Conservation (phyloP, 768 basidiomycete genomes). For the Steccherinum ochraceum region DNA sequence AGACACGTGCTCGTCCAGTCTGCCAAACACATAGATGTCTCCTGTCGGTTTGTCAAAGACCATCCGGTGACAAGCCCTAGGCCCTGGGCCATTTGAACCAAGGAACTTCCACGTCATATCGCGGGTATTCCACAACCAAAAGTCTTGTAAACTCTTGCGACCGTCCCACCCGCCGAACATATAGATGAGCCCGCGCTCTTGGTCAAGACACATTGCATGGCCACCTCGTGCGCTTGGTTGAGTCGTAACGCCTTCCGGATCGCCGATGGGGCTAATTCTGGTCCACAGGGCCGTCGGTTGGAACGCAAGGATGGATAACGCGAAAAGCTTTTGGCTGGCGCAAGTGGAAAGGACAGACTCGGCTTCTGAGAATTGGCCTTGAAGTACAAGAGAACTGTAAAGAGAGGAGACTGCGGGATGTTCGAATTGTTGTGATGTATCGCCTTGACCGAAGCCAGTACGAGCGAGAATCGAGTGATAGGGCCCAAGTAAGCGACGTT, state of each 20-base stretch:
- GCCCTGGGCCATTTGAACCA: conserved; percentile 43
- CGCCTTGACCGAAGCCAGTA: conserved; percentile 29
- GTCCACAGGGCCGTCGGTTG: conserved; percentile 60
- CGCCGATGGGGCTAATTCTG: conserved; percentile 55
- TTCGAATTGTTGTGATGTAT: conserved; percentile 37
- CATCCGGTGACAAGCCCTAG: conserved; percentile 79
- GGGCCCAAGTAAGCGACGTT: conserved; percentile 63
- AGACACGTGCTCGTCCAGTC: conserved; percentile 52
- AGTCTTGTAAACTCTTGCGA: conserved; percentile 64
- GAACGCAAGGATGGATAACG: conserved; percentile 47
- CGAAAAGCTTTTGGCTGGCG: conserved; percentile 54
- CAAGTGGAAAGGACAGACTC: conserved; percentile 47
- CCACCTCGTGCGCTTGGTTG: conserved; percentile 65
- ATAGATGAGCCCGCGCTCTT: conserved; percentile 55
- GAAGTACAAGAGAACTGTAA: conserved; percentile 56
- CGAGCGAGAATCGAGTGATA: conserved; percentile 53
- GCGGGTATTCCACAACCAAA: conserved; percentile 66
- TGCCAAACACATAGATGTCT: conserved; percentile 66
- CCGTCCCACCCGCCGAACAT: conserved; percentile 81
- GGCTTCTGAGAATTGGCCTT: conserved; percentile 55
- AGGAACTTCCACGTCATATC: conserved; percentile 46
- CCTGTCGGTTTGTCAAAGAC: conserved; percentile 68
- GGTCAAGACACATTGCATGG: conserved; percentile 78
- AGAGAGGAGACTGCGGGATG: conserved; percentile 66
- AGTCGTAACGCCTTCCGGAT: conserved; percentile 17